Evolutionary conservation across 345 rosid species (phyloP).

Genomic region (Lagerstroemia speciosa): DNA sequence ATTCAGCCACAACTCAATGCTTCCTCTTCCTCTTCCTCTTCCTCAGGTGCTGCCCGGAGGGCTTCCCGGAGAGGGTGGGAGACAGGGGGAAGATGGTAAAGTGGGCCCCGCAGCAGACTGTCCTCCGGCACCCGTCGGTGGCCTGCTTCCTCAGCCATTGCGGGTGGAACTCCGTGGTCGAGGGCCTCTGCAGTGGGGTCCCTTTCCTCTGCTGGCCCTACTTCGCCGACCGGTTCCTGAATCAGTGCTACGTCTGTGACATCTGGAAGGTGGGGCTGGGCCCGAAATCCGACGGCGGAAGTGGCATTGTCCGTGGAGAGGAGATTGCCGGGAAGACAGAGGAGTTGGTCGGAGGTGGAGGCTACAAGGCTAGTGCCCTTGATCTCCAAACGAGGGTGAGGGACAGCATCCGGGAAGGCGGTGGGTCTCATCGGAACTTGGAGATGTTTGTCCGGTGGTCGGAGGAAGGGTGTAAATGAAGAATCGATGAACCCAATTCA

Average conservation of each 20-base stretch:
- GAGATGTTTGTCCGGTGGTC: conserved; percentile 4
- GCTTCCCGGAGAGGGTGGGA: conserved; percentile 13
- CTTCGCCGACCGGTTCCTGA: conserved; percentile 36
- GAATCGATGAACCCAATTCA: too few relatives aligned
- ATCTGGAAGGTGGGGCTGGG: conserved; percentile 36
- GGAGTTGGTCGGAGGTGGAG: background rate
- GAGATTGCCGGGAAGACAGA: conserved; percentile 11
- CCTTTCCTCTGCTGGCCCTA: conserved; percentile 50
- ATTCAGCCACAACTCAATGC: too few relatives aligned
- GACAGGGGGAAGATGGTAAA: conserved; percentile 12
- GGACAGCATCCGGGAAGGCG: background rate
- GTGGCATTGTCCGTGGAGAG: conserved; percentile 3
- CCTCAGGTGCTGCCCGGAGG: conserved; percentile 4
- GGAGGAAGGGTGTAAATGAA: background rate
- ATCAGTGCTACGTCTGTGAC: conserved; percentile 29
- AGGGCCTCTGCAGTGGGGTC: conserved; percentile 37
- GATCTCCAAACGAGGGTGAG: background rate
- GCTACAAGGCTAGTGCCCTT: background rate
- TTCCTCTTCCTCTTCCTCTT: background rate
- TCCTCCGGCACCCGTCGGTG: conserved; percentile 15
- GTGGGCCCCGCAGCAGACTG: conserved; percentile 22
- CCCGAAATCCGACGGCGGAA: background rate
- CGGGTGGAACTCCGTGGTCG: conserved; percentile 58
- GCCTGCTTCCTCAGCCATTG: conserved; percentile 38
- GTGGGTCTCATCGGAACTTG: conserved; percentile 4